Percentiles rank a stretch among this genome's conserved stretches.
Conservation (phyloP, 768 basidiomycete species). For the Leccinum obscurum region DNA sequence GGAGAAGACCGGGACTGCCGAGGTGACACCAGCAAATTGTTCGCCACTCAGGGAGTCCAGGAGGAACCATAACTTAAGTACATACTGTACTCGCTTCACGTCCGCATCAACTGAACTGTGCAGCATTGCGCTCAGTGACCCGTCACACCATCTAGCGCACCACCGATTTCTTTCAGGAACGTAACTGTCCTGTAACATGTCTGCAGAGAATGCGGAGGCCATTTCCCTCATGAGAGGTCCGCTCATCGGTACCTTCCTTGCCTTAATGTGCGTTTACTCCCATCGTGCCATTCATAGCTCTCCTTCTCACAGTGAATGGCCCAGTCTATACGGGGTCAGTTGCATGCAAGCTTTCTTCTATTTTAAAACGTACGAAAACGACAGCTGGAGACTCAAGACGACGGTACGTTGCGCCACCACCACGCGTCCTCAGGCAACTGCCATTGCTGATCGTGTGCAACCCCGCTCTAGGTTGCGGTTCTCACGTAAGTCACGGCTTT, state of each 20-base stretch:
- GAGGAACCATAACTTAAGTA: too few relatives aligned
- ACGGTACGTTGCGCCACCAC: constrained; percentile 17
- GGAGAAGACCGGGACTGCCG: too few relatives aligned
- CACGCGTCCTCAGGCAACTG: not conserved
- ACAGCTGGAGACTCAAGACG: constrained; percentile 20
- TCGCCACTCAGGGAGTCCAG: too few relatives aligned
- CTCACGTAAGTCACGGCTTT: constrained; percentile 15
- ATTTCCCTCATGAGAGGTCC: constrained; percentile 25
- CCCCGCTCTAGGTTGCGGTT: constrained; percentile 17
- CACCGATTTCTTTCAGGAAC: too few relatives aligned
- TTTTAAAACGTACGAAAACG: constrained; percentile 24
- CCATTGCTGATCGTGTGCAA: not conserved
- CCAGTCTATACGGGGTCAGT: constrained; percentile 30
- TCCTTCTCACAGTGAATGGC: not conserved
- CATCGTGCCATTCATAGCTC: not conserved
- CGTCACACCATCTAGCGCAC: too few relatives aligned
- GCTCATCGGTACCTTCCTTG: constrained; percentile 28
- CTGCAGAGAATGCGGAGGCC: not conserved
- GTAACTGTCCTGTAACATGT: not conserved
- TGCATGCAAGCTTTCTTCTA: constrained; percentile 31
- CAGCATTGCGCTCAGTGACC: too few relatives aligned
- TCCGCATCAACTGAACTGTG: too few relatives aligned
- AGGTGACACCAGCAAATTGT: too few relatives aligned
- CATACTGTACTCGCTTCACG: too few relatives aligned
- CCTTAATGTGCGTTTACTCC: constrained; percentile 9